Percentiles rank a stretch among this genome's conserved stretches.
These are phyloP conservation scores for Amanita molliuscula DNA, from an alignment of 768 basidiomycete species.

Conservation along the genomic window DNA sequence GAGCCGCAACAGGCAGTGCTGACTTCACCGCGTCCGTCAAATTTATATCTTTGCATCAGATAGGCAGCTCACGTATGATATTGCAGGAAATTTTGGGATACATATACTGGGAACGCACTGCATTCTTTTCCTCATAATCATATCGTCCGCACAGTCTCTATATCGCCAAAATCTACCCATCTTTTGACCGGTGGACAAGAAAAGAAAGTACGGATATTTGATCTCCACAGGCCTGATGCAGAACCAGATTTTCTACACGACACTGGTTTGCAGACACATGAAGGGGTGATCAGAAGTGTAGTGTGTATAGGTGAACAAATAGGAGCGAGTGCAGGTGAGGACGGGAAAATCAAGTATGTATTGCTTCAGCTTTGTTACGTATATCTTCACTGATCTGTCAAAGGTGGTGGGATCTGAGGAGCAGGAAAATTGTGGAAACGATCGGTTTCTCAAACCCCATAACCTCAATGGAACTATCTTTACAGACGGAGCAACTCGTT, in stretches of 20 bases:
- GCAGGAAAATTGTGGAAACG: conserved; percentile 58
- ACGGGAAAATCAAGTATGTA: conserved; percentile 77
- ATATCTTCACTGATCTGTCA: conserved; percentile 7
- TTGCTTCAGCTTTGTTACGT: background rate
- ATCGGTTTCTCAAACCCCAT: conserved; percentile 72
- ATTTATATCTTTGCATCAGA: conserved; percentile 6
- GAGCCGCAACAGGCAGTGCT: conserved; percentile 88
- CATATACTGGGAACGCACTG: conserved; percentile 74
- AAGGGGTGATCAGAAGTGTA: conserved; percentile 86
- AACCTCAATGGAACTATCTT: conserved; percentile 89
- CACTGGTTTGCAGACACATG: conserved; percentile 56
- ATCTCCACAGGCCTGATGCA: conserved; percentile 77
- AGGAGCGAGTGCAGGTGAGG: conserved; percentile 87
- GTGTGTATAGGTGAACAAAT: conserved; percentile 87
- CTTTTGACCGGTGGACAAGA: conserved; percentile 92
- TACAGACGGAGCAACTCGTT: conserved; percentile 71
- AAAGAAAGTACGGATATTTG: conserved; percentile 94
- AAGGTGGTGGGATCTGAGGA: conserved; percentile 97
- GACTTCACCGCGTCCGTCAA: conserved; percentile 89
- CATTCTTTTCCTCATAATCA: conserved; percentile 98
- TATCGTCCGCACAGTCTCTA: conserved; percentile 91
- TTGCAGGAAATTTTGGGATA: conserved; percentile 89
- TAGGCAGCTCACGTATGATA: conserved; percentile 7
- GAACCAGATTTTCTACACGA: conserved; percentile 75
- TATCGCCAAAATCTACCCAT: conserved; percentile 60